Percentiles rank a stretch among this genome's conserved stretches.
These are phyloP conservation scores for Aspergillus saccharolyticus DNA, from an alignment of 495 filamentous ascomycete genomes.

Conservation along the genomic window DNA sequence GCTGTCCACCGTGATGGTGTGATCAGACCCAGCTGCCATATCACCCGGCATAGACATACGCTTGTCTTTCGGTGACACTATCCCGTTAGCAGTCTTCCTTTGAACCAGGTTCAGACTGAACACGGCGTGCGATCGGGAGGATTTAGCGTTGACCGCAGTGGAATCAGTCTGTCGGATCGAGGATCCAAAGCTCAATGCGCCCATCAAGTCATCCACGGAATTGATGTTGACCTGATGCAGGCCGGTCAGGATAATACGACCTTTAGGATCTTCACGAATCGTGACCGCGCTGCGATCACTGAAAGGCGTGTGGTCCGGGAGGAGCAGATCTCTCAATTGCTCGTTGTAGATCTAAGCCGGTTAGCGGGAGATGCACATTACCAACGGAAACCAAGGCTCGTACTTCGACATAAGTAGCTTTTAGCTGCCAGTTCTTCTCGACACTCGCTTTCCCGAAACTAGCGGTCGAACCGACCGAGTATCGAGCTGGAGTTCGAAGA, in stretches of 20 bases:
- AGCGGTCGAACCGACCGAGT: slow-evolving; percentile 60
- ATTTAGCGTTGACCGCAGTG: slow-evolving; percentile 97
- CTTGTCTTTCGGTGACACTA: slow-evolving; percentile 63
- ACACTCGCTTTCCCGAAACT: slow-evolving; percentile 44
- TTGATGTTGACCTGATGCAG: slow-evolving; percentile 85
- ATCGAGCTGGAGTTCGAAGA: slow-evolving; percentile 73
- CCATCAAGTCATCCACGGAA: slow-evolving; percentile 85
- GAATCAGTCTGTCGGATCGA: slow-evolving; percentile 95
- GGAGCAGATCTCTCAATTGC: slow-evolving; percentile 81
- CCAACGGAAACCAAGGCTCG: neutral
- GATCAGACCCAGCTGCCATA: slow-evolving; percentile 62
- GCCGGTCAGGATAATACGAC: slow-evolving; percentile 89
- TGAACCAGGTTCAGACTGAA: slow-evolving; percentile 94
- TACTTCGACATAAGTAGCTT: slow-evolving; percentile 94
- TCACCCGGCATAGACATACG: slow-evolving; percentile 87
- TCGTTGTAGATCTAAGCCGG: slow-evolving; percentile 85
- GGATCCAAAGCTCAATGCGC: slow-evolving; percentile 85
- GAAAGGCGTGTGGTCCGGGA: slow-evolving; percentile 65
- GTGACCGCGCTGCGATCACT: slow-evolving; percentile 70
- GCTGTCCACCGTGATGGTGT: slow-evolving; percentile 85
- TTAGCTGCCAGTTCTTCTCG: slow-evolving; percentile 89
- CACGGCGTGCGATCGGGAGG: slow-evolving; percentile 97
- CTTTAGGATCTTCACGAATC: slow-evolving; percentile 92
- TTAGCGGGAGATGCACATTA: neutral
- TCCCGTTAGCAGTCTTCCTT: slow-evolving; percentile 57